Percentiles rank a stretch among this genome's conserved stretches.
phyloP scores from a whole-genome alignment of 345 rosid species.

The Rhizophora apiculata region DNA sequence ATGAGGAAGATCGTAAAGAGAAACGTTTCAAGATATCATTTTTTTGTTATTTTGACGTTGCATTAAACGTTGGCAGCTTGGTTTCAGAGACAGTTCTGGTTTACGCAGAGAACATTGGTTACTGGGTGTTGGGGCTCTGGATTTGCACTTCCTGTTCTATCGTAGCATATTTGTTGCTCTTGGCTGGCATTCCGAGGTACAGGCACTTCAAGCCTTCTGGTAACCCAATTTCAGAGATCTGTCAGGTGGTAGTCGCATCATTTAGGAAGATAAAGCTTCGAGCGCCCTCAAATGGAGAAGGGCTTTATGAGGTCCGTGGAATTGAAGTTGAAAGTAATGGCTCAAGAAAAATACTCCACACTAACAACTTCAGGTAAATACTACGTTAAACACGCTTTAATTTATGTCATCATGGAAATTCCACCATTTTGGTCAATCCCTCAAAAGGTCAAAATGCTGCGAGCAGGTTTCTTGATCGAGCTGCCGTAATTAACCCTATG shows the following conservation, averaged over 20 bases:
- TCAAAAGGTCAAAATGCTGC: too few relatives aligned
- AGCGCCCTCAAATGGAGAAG: slow-evolving; percentile 19
- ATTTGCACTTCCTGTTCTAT: slow-evolving; percentile 20
- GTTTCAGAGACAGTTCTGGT: slow-evolving; percentile 36
- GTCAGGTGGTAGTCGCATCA: slow-evolving; percentile 34
- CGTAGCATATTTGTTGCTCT: slow-evolving; percentile 21
- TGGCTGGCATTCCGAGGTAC: slow-evolving; percentile 23
- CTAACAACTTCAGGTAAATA: slow-evolving; percentile 31
- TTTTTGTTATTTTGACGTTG: slow-evolving; percentile 40
- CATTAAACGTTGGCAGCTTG: slow-evolving; percentile 36
- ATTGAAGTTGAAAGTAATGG: slow-evolving; percentile 15
- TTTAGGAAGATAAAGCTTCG: slow-evolving; percentile 24
- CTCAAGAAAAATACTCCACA: slow-evolving; percentile 19
- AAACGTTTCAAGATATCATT: slow-evolving; percentile 31
- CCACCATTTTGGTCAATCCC: not conserved
- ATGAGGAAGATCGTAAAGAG: slow-evolving; percentile 38
- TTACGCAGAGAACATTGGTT: slow-evolving; percentile 31
- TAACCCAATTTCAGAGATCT: slow-evolving; percentile 31
- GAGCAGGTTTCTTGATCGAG: slow-evolving; percentile 41
- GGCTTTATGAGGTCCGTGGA: slow-evolving; percentile 21
- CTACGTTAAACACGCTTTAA: not conserved
- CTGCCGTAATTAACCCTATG: slow-evolving; percentile 21
- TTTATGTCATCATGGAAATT: not conserved
- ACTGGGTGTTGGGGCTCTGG: slow-evolving; percentile 42
- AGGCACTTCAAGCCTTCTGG: slow-evolving; percentile 36